Conservation (phyloP, 495 filamentous ascomycete species). For the Talaromyces liani region DNA sequence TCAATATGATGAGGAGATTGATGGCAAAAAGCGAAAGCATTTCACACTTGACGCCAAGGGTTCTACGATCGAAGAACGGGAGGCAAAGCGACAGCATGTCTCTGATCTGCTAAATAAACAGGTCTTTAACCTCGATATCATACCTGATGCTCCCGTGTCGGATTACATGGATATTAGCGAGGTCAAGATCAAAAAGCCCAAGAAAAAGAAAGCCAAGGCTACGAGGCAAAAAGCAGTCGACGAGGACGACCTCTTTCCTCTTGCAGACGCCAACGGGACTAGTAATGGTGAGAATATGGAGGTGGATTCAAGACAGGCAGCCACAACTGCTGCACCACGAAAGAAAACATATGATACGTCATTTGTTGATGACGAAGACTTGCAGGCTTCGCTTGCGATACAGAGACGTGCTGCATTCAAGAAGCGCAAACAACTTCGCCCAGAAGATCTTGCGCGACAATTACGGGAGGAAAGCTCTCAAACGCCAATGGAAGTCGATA, state of each 20-base stretch:
- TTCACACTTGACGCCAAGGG: constrained; percentile 80
- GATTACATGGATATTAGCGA: constrained; percentile 85
- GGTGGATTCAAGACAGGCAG: constrained; percentile 50
- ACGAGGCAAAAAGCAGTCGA: constrained; percentile 61
- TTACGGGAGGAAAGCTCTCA: constrained; percentile 66
- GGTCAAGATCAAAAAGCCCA: constrained; percentile 85
- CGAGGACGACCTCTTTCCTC: constrained; percentile 61
- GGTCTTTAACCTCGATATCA: constrained; percentile 67
- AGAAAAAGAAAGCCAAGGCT: constrained; percentile 81
- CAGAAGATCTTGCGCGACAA: constrained; percentile 79
- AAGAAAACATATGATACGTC: constrained; percentile 39
- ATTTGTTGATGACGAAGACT: constrained; percentile 86
- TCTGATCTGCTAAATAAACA: constrained; percentile 57
- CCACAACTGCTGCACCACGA: neutral
- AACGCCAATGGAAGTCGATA: constrained; percentile 43
- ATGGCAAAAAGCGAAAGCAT: constrained; percentile 80
- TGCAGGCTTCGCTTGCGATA: constrained; percentile 74
- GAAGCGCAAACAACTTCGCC: constrained; percentile 75
- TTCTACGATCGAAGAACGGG: constrained; percentile 54
- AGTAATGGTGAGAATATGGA: constrained; percentile 61
- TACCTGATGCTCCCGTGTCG: constrained; percentile 56
- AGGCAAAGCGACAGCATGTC: constrained; percentile 50
- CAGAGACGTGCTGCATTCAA: constrained; percentile 79
- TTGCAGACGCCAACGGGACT: constrained; percentile 28
- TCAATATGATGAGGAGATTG: constrained; percentile 94